Evolutionary conservation across 73 alveolate species (phyloP).

Genomic region (Paramecium sexaurelia): DNA sequence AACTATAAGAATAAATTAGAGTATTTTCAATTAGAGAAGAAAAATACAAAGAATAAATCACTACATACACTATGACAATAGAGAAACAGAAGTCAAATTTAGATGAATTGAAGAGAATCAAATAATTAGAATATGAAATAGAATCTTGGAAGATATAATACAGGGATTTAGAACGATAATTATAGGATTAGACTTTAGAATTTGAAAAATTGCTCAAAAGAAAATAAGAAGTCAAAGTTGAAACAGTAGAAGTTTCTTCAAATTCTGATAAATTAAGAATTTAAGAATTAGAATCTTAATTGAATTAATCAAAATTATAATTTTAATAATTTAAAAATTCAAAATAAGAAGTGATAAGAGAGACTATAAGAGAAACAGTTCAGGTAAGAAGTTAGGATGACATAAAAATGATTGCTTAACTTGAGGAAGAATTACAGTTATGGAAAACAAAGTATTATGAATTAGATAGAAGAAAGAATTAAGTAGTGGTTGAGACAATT

Average conservation of each 20-base stretch:
- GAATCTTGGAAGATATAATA: background rate
- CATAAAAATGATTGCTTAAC: background rate
- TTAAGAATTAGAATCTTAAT: background rate
- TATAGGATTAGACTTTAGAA: background rate
- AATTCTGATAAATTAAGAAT: background rate
- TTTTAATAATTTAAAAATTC: background rate
- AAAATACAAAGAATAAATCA: conserved; percentile 18
- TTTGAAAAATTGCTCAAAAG: background rate
- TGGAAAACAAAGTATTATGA: conserved; percentile 16
- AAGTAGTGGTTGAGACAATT: conserved; percentile 3
- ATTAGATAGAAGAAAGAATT: background rate
- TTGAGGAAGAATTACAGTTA: background rate
- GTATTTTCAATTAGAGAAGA: background rate
- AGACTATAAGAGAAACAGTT: conserved; percentile 15
- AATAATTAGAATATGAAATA: conserved; percentile 12
- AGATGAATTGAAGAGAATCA: background rate
- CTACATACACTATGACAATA: background rate
- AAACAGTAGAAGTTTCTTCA: conserved; percentile 23
- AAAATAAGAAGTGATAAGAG: conserved; percentile 34
- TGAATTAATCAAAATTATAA: background rate
- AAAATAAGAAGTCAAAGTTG: background rate
- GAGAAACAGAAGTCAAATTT: background rate
- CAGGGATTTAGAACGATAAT: background rate
- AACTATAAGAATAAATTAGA: background rate
- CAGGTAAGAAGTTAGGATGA: background rate